Evolutionary conservation across 176 grass and related monocot genomes (phyloP).

Genomic region (Eleusine indica): DNA sequence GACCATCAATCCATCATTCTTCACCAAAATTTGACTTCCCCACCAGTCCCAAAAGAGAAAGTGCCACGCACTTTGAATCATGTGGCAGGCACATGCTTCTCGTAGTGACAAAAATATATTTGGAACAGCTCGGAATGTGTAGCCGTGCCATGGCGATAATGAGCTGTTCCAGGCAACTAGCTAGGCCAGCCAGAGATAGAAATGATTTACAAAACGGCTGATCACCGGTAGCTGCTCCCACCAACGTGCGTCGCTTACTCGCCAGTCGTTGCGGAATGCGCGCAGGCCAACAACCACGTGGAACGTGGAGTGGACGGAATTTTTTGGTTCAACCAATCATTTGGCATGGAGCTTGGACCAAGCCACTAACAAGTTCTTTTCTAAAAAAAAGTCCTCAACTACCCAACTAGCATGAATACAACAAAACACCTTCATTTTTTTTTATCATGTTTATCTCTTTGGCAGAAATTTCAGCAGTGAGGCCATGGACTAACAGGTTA

Average conservation of each 20-base stretch:
- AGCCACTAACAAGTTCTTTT: neutral
- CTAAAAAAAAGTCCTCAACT: neutral
- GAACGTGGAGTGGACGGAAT: conserved; percentile 11
- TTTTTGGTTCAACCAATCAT: neutral
- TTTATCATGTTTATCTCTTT: too few species aligned
- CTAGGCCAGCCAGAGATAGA: neutral
- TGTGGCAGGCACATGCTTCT: neutral
- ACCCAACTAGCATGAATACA: neutral
- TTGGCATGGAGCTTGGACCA: neutral
- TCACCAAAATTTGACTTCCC: conserved; percentile 26
- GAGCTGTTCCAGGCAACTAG: neutral
- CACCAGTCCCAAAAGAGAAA: neutral
- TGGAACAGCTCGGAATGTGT: conserved; percentile 3
- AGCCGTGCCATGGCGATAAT: neutral
- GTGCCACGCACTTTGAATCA: neutral
- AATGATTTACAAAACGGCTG: conserved; percentile 1
- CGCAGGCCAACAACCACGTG: conserved; percentile 28
- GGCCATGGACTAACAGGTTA: neutral
- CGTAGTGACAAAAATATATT: neutral
- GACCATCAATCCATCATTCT: neutral
- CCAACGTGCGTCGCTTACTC: neutral
- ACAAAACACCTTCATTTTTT: neutral
- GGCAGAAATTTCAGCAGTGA: neutral
- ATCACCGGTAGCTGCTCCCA: neutral
- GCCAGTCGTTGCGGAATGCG: neutral